Evolutionary conservation across 441 rosid species (phyloP), one percentile per base, ranked within the genome.

Genomic region (Erodium texanum): DNA sequence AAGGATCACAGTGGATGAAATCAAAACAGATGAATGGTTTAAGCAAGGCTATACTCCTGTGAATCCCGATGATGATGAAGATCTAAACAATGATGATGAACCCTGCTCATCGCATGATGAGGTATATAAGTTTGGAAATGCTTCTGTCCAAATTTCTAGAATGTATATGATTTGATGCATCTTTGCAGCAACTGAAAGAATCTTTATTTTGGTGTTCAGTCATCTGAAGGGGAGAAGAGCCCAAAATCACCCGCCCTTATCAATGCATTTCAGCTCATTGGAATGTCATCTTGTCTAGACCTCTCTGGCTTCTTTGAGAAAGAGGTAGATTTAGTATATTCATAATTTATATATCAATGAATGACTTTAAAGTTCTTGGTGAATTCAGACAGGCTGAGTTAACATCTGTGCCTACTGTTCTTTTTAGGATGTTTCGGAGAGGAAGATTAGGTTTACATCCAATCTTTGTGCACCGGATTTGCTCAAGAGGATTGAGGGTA

Each of bases 251-350:
- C 92, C 43, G 75, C 76, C 34, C 70, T 79, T 36, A 88, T 94
- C 72, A 89, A 91, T 66, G 97, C 97, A 72, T 94, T 94, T 78
- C 96, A 94, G 79, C 80, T 94, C 48, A 94, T 94, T 11, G 99
- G 99, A 76, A 94, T 93, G 99, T 91, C 99, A 38, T 94, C 97
- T 19, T 87, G 84, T 75, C 89, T 94, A 12, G 99, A 94, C 77
- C 89, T 94, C 64, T 94, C 99, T 2, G 99, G 99, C 73, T 91
- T 94, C 81, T 94, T 94, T 15, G 99, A 94, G 82, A 79, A 84
- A 78, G 99, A 92, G 96, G 99, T 94, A 56, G 64, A 54, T 54
- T n/a, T 54, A 18, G 62, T 54, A 36, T 36, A 54, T 19, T 54
- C 62, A 7, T 20, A 54, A 19, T 19, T 19, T 54, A 18, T 8